Base-by-base conservation (phyloP, 192 early-diverging fungal genomes). In the Linnemannia schmuckeri region DNA sequence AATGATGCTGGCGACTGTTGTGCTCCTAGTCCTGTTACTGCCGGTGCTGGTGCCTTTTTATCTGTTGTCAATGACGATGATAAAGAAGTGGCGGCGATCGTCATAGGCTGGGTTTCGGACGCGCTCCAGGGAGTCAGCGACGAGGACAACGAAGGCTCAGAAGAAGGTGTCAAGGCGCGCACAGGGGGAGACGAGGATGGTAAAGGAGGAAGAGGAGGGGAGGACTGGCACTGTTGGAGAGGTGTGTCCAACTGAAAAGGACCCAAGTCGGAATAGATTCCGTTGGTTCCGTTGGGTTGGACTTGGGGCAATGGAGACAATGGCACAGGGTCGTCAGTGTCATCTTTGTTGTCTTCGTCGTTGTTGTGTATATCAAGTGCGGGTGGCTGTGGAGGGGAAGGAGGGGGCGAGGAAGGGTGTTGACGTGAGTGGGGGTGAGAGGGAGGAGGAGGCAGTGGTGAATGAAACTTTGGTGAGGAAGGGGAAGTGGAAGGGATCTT, bases 321-420 rank as follows among this genome's bases (percentile, higher is more conserved):
- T 12, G 72, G 42, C 8, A 27, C 44, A 27, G 27, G 15, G 46
- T 46, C 44, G 72, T 27, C 42, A 17, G n/a, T 52, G 44, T 41
- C 35, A 33, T 68, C 3, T 4, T 78, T 78, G 33, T 42, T 77
- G 76, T 40, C 68, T 41, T 69, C 40, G 2, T 20, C 69, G 76
- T 68, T 69, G 75, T 44, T 75, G 74, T 27, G 57, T 22, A 61
- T 70, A 4, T 38, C 8, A 17, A 54, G 37, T 5, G 72, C 20
- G 20, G 79, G n/a, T 10, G 38, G 72, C 38, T 57, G 71, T 46
- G 79, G 79, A 17, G 79, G 79, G 4, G 79, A 80, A 49, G 79
- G 79, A 20, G 61, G 61, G 27, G 61, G 61, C 2, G 61, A 66
- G 4, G 61, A 66, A 24, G 61, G 61, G 61, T 66, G 61, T 66